phyloP scores from a whole-genome alignment of 495 filamentous ascomycete species.

The Xylaria venustula region DNA sequence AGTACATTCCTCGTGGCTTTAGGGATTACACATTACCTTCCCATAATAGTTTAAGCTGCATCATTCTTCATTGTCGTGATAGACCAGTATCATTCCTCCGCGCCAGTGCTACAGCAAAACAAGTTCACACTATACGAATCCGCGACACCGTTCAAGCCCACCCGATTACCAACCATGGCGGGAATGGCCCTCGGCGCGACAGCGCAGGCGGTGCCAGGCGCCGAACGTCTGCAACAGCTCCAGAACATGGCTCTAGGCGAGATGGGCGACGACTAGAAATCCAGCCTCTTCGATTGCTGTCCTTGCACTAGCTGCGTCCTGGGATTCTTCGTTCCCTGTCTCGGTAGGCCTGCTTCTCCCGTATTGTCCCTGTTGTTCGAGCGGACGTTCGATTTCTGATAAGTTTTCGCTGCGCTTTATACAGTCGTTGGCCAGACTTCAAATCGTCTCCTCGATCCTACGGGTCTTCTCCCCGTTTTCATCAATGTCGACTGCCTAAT shows the following conservation, averaged over 20 bases:
- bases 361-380: not conserved
- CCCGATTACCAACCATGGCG: not conserved
- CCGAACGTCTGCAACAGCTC: slow-evolving; percentile 5
- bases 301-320: slow-evolving; percentile 28
- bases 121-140: not conserved
- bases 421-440: slow-evolving; percentile 44
- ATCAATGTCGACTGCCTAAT: slow-evolving; percentile 37
- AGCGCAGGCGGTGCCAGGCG: not conserved
- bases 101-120: no score
- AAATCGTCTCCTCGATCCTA: slow-evolving; percentile 44
- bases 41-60: no score
- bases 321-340: slow-evolving; percentile 46
- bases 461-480: slow-evolving; percentile 35
- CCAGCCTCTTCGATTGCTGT: slow-evolving; percentile 27
- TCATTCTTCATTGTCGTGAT: no score
- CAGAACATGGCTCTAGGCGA: slow-evolving; percentile 13
- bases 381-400: no score
- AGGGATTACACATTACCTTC: no score
- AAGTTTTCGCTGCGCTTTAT: not conserved
- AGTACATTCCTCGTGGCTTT: no score
- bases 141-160: no score
- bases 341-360: slow-evolving; percentile 11
- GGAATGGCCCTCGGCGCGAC: not conserved
- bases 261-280: slow-evolving; percentile 17
- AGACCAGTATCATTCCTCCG: no score